phyloP scores from a whole-genome alignment of 257 asterid genomes.

The Scutellaria baicalensis region DNA sequence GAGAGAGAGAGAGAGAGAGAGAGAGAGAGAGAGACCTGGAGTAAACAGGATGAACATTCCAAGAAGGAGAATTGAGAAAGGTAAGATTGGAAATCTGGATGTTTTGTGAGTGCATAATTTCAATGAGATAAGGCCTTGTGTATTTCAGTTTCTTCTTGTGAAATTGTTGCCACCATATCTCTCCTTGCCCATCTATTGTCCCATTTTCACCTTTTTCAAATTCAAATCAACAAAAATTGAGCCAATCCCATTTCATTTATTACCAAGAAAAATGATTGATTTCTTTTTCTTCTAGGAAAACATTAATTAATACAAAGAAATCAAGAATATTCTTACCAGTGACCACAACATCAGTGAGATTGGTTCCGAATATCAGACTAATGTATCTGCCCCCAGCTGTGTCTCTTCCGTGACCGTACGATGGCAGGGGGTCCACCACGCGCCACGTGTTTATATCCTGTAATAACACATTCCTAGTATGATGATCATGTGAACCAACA shows the following conservation, averaged over 20 bases:
- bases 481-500: background rate
- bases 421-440: conserved; percentile 68
- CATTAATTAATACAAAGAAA: no score
- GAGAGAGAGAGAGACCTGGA: conserved; percentile 38
- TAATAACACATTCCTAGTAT: background rate
- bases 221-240: no score
- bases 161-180: conserved; percentile 73
- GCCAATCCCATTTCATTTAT: no score
- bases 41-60: conserved; percentile 87
- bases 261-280: no score
- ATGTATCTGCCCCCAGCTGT: conserved; percentile 67
- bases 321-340: conserved; percentile 34
- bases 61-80: conserved; percentile 65
- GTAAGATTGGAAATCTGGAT: conserved; percentile 73
- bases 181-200: conserved; percentile 84
- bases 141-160: conserved; percentile 52
- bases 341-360: conserved; percentile 69
- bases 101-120: conserved; percentile 61
- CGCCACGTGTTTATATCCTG: conserved; percentile 69
- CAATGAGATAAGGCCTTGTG: conserved; percentile 76
- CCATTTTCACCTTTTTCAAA: conserved; percentile 62
- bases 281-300: no score
- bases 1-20: background rate
- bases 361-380: conserved; percentile 66
- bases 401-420: conserved; percentile 85